Conservation (phyloP, 495 filamentous ascomycete genomes). For the Daldinia loculata region DNA sequence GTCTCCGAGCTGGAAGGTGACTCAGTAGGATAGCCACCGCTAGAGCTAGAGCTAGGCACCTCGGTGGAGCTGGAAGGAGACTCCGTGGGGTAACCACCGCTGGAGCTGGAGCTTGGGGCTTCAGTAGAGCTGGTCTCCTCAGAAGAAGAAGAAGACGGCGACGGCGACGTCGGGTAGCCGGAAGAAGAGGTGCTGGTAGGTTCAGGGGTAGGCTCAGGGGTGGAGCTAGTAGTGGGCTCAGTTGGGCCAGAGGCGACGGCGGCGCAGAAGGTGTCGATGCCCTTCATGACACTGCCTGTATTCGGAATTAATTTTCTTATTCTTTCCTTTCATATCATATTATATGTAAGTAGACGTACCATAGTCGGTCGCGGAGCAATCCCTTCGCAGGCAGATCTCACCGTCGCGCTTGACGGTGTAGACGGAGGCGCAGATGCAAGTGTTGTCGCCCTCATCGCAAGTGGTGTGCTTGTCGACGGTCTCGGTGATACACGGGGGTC, state of each 20-base stretch:
- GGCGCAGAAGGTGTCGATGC: slow-evolving; percentile 42
- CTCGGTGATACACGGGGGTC: slow-evolving; percentile 49
- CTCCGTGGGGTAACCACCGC: neutral
- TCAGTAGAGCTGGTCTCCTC: slow-evolving; percentile 8
- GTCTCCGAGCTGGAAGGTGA: slow-evolving; percentile 14
- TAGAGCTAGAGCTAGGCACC: slow-evolving; percentile 7
- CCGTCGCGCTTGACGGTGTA: slow-evolving; percentile 47
- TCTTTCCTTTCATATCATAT: neutral
- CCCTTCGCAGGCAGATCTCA: slow-evolving; percentile 43
- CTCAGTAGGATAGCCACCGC: neutral
- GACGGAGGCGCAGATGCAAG: slow-evolving; percentile 53
- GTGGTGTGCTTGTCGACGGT: slow-evolving; percentile 46
- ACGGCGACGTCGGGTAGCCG: slow-evolving; percentile 6
- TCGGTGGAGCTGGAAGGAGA: slow-evolving; percentile 13
- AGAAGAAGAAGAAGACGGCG: no score
- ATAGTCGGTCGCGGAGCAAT: slow-evolving; percentile 41
- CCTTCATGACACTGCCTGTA: slow-evolving; percentile 41
- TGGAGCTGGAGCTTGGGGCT: neutral
- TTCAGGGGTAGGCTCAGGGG: neutral
- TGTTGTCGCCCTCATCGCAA: slow-evolving; percentile 51
- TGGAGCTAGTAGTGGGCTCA: neutral
- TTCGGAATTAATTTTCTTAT: slow-evolving; percentile 3
- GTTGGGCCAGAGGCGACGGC: slow-evolving; percentile 34
- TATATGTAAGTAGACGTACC: slow-evolving; percentile 30
- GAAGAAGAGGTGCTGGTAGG: slow-evolving; percentile 16